Percentiles rank a stretch among this genome's conserved stretches.
Conservation (phyloP, 2,329 filamentous ascomycete genomes). For the Fonsecaea nubica region DNA sequence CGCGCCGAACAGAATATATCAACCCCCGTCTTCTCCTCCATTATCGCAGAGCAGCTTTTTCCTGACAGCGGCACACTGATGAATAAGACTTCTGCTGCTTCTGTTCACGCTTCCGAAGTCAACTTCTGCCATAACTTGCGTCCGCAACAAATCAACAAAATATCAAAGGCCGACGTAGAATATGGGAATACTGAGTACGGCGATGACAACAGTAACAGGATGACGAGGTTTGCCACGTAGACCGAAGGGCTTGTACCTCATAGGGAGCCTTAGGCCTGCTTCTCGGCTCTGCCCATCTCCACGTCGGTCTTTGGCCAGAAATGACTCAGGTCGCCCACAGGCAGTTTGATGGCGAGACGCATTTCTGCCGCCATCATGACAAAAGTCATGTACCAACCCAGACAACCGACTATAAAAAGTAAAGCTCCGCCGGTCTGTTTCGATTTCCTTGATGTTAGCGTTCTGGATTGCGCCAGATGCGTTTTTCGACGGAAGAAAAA, state of each 20-base stretch:
- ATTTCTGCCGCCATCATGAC: slow-evolving; percentile 41
- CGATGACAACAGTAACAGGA: not conserved
- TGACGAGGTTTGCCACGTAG: not conserved
- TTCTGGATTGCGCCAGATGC: not conserved
- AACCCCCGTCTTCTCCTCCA: not conserved
- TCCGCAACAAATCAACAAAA: not conserved
- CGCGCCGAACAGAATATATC: not conserved
- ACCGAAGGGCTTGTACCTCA: not conserved
- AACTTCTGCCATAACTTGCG: not conserved
- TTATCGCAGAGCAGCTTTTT: not conserved
- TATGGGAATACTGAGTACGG: not conserved
- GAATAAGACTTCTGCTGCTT: not conserved
- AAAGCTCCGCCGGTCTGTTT: slow-evolving; percentile 36
- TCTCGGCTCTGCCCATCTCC: slow-evolving; percentile 35
- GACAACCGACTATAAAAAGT: slow-evolving; percentile 35
- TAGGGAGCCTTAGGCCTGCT: slow-evolving; percentile 21
- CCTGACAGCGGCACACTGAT: not conserved
- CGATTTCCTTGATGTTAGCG: not conserved
- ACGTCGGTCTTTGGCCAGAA: slow-evolving; percentile 38
- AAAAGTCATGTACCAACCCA: slow-evolving; percentile 40
- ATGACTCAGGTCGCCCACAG: slow-evolving; percentile 38
- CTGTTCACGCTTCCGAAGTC: not conserved
- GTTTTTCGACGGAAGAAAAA: not conserved
- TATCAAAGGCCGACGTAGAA: not conserved
- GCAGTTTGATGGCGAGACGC: slow-evolving; percentile 36